These are phyloP conservation scores for Angomonas ambiguus DNA, from an alignment of 208 protist species.

Conservation along the genomic window DNA sequence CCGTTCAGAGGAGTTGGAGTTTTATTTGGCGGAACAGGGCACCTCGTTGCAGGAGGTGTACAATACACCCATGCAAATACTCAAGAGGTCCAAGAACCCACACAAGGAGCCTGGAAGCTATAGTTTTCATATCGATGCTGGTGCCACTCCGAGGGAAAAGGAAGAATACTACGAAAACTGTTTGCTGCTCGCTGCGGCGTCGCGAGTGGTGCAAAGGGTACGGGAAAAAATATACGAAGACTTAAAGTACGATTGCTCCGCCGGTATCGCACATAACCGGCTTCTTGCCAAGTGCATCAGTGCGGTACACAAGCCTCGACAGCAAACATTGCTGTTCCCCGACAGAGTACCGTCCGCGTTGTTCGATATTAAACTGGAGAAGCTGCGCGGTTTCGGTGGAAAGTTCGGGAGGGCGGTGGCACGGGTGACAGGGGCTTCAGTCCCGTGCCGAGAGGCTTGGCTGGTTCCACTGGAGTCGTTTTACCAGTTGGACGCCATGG, in stretches of 20 bases:
- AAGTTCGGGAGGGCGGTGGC: conserved; percentile 60
- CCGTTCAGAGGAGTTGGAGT: conserved; percentile 39
- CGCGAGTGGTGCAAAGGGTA: conserved; percentile 54
- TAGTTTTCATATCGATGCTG: conserved; percentile 12
- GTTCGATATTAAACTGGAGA: conserved; percentile 38
- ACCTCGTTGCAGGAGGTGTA: conserved; percentile 47
- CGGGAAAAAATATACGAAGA: conserved; percentile 47
- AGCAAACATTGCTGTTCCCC: conserved; percentile 77
- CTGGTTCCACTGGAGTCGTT: conserved; percentile 27
- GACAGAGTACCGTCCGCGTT: conserved; percentile 52
- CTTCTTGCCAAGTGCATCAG: conserved; percentile 80
- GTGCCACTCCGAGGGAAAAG: not conserved
- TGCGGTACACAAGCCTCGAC: conserved; percentile 76
- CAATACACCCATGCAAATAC: conserved; percentile 44
- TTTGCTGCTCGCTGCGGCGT: conserved; percentile 55
- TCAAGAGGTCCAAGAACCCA: conserved; percentile 24
- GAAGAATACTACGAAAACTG: conserved; percentile 27
- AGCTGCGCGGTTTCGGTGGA: conserved; percentile 76
- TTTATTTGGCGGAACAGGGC: conserved; percentile 37
- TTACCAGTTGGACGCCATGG: conserved; percentile 1
- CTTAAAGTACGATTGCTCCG: conserved; percentile 81
- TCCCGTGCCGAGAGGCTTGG: conserved; percentile 51
- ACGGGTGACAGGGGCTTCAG: conserved; percentile 31
- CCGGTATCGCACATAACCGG: conserved; percentile 82
- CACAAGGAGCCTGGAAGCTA: conserved; percentile 24